phyloP scores from a whole-genome alignment of 257 asterid species.

The Petunia axillaris region DNA sequence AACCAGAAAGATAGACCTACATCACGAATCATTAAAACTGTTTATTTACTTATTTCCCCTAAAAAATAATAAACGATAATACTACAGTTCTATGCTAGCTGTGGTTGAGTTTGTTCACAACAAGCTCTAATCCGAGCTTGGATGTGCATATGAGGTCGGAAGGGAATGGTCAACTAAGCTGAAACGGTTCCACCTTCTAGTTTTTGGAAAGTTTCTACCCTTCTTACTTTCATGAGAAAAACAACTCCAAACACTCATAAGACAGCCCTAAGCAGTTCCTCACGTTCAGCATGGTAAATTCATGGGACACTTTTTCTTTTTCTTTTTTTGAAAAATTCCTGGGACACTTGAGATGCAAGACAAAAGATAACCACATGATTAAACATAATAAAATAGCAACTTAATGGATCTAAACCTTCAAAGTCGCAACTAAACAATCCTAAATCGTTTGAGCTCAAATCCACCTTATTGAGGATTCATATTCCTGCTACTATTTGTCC shows the following conservation, averaged over 20 bases:
- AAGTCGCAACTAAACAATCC: constrained; percentile 8
- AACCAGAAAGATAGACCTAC: constrained; percentile 3
- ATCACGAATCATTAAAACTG: neutral
- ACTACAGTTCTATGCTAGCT: neutral
- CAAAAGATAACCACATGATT: neutral
- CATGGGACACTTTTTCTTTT: neutral
- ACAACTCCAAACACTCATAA: constrained; percentile 11
- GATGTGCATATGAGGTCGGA: neutral
- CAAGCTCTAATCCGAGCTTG: neutral
- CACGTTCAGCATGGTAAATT: neutral
- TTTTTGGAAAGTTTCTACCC: neutral
- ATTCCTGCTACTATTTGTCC: constrained; percentile 5
- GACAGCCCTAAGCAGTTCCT: neutral
- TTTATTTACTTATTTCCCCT: constrained; percentile 12
- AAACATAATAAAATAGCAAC: neutral
- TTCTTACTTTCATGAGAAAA: neutral
- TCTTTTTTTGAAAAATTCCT: neutral
- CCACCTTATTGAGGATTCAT: neutral
- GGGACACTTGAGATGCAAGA: constrained; percentile 7
- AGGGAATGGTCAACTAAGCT: constrained; percentile 20
- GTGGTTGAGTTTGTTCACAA: constrained; percentile 18
- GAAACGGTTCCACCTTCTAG: constrained; percentile 5
- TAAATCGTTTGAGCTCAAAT: neutral
- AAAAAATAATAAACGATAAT: neutral
- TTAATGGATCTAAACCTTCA: neutral